Conservation (phyloP, 164 flowering plant species). For the Litsea cubeba region DNA sequence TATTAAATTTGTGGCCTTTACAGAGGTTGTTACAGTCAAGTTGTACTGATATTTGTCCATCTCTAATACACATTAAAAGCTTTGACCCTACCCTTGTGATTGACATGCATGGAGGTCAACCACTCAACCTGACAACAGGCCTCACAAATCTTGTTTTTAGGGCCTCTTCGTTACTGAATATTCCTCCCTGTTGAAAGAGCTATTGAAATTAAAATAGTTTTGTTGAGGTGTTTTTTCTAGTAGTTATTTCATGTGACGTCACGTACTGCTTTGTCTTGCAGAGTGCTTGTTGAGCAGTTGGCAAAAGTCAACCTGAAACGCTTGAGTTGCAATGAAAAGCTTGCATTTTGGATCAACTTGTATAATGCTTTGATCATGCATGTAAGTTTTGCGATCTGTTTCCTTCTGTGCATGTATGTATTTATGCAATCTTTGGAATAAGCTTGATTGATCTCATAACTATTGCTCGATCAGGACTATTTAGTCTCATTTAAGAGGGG, state of each 20-base stretch:
- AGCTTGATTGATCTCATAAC: neutral
- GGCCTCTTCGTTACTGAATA: too few relatives aligned
- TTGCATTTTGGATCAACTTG: slow-evolving; percentile 42
- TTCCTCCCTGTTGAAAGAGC: neutral
- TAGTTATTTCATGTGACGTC: neutral
- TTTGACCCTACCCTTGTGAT: too few relatives aligned
- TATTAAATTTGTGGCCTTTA: too few relatives aligned
- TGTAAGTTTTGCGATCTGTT: slow-evolving; percentile 17
- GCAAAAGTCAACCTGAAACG: slow-evolving; percentile 20
- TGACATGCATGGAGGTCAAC: too few relatives aligned
- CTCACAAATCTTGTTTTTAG: too few relatives aligned
- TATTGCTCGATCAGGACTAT: neutral
- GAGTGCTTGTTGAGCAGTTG: slow-evolving; percentile 29
- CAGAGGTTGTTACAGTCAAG: too few relatives aligned
- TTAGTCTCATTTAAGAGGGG: neutral
- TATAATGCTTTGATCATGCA: slow-evolving; percentile 48
- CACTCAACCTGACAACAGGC: too few relatives aligned
- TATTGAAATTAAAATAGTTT: neutral
- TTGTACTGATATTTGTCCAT: too few relatives aligned
- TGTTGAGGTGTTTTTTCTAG: neutral
- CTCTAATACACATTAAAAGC: too few relatives aligned
- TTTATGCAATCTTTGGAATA: neutral
- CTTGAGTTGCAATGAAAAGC: slow-evolving; percentile 22
- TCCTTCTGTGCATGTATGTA: too few relatives aligned
- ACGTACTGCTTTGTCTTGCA: slow-evolving; percentile 3